A percentile compares a stretch with the other conserved stretches of the same genome.
Conservation (phyloP, 192 early-diverging fungal genomes). For the Anaeromyces robustus region DNA sequence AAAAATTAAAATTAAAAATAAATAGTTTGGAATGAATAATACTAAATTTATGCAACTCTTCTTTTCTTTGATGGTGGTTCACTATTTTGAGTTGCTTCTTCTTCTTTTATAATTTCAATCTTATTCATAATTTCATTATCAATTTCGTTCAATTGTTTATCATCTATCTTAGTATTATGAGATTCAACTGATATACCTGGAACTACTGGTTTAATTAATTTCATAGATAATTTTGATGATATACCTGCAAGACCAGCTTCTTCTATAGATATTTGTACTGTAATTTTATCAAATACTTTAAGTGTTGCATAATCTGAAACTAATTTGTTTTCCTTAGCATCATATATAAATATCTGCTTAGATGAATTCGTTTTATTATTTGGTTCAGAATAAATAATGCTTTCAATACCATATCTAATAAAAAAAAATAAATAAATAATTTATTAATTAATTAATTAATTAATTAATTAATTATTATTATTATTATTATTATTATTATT, state of each 20-base stretch:
- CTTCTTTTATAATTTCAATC: not conserved
- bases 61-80: not conserved
- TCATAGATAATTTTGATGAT: slow-evolving; percentile 21
- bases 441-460: too few relatives aligned
- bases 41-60: not conserved
- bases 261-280: slow-evolving; percentile 49
- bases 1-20: too few relatives aligned
- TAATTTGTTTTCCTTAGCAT: slow-evolving; percentile 16
- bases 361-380: slow-evolving; percentile 8
- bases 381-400: slow-evolving; percentile 61
- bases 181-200: slow-evolving; percentile 4
- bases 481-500: too few relatives aligned
- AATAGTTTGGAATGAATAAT: too few relatives aligned
- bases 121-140: not conserved
- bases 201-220: slow-evolving; percentile 26
- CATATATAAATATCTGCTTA: slow-evolving; percentile 13
- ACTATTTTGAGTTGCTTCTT: not conserved
- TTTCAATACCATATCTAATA: slow-evolving; percentile 78
- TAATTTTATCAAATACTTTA: slow-evolving; percentile 64
- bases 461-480: too few relatives aligned
- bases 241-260: slow-evolving; percentile 26
- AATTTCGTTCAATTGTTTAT: not conserved
- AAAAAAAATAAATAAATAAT: not conserved
- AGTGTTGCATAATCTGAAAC: slow-evolving; percentile 25
- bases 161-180: not conserved